Percentiles rank a stretch among this genome's conserved stretches.
Evolutionary conservation across 192 early-diverging fungal genomes (phyloP).

Genomic region (Coemansia sp.): DNA sequence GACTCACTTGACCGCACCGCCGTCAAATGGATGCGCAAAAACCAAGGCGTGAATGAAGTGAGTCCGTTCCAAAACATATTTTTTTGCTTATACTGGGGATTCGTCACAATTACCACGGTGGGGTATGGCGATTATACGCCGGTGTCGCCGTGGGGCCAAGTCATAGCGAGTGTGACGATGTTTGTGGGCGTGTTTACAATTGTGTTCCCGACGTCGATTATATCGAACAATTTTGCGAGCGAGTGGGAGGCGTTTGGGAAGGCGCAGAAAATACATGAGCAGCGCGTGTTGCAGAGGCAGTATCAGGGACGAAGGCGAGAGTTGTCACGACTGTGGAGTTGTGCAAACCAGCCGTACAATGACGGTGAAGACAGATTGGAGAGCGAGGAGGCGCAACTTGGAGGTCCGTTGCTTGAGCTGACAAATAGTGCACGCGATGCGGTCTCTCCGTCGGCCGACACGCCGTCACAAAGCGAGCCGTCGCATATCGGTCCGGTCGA

Average conservation of each 20-base stretch:
- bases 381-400: slow-evolving; percentile 6
- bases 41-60: slow-evolving; percentile 31
- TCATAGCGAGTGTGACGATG: slow-evolving; percentile 56
- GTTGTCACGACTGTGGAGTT: slow-evolving; percentile 19
- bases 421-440: background rate
- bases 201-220: slow-evolving; percentile 59
- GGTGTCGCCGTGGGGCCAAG: slow-evolving; percentile 51
- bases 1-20: slow-evolving; percentile 26
- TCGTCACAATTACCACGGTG: slow-evolving; percentile 58
- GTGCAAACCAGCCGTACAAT: slow-evolving; percentile 28
- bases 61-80: slow-evolving; percentile 59
- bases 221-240: slow-evolving; percentile 56
- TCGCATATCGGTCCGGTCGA: slow-evolving; percentile 33
- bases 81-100: slow-evolving; percentile 56
- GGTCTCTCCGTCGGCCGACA: background rate
- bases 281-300: slow-evolving; percentile 27
- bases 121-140: slow-evolving; percentile 60
- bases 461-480: background rate
- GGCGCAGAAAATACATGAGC: slow-evolving; percentile 41
- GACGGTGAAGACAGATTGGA: background rate
- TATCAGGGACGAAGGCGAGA: slow-evolving; percentile 25
- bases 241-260: slow-evolving; percentile 55
- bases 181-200: slow-evolving; percentile 57
- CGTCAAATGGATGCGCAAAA: slow-evolving; percentile 48
- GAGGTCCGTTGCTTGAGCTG: background rate